These are phyloP conservation scores for Penicillium riverlandense DNA, from an alignment of 495 filamentous ascomycete genomes.

Conservation along the genomic window DNA sequence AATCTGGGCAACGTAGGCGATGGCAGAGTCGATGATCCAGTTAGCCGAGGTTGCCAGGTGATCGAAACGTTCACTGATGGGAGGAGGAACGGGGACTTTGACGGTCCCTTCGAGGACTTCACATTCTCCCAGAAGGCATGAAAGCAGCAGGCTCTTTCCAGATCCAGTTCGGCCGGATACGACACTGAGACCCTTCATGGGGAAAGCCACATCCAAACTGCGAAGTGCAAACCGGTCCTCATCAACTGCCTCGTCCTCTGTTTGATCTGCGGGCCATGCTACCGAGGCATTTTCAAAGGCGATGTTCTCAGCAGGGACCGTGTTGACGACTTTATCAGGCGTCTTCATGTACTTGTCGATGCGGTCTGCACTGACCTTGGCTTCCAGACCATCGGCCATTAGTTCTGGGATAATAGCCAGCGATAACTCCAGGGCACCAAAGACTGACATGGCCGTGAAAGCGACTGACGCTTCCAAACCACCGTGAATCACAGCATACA, in stretches of 20 bases:
- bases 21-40: constrained; percentile 47
- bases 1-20: constrained; percentile 75
- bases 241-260: constrained; percentile 40
- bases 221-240: constrained; percentile 48
- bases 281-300: constrained; percentile 63
- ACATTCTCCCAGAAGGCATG: constrained; percentile 55
- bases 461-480: constrained; percentile 65
- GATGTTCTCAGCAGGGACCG: constrained; percentile 48
- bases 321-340: constrained; percentile 55
- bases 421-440: constrained; percentile 62
- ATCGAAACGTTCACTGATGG: constrained; percentile 19
- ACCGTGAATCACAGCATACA: constrained; percentile 58
- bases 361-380: constrained; percentile 64
- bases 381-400: constrained; percentile 59
- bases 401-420: constrained; percentile 68
- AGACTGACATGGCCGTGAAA: constrained; percentile 73
- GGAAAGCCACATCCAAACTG: constrained; percentile 58
- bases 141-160: constrained; percentile 57
- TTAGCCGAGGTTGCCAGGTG: constrained; percentile 13
- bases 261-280: constrained; percentile 58
- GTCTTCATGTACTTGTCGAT: constrained; percentile 66
- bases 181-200: constrained; percentile 60
- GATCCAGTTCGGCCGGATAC: constrained; percentile 50
- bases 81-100: constrained; percentile 31
- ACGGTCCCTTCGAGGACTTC: constrained; percentile 41